Evolutionary conservation across 139 green algal species (phyloP).

Genomic region (Pseudopediastrum boryanum): DNA sequence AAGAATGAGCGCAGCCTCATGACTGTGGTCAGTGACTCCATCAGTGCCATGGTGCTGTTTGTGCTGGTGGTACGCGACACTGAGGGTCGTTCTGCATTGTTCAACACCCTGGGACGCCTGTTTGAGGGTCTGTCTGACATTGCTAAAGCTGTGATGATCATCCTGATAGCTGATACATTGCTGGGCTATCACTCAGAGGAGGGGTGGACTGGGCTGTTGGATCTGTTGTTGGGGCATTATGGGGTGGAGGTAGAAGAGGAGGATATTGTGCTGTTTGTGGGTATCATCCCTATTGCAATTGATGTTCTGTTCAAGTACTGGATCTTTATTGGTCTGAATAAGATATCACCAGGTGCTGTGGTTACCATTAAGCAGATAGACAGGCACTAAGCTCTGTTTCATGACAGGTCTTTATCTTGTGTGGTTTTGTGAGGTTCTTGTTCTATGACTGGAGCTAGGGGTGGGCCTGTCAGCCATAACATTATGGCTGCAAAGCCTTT

Average conservation of each 20-base stretch:
- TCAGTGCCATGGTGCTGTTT: constrained; percentile 63
- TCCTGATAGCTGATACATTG: constrained; percentile 84
- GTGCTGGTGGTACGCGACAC: constrained; percentile 56
- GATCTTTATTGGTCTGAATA: constrained; percentile 89
- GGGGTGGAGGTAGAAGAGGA: constrained; percentile 75
- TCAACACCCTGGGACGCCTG: constrained; percentile 75
- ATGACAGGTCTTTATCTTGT: no score
- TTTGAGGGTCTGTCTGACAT: constrained; percentile 88
- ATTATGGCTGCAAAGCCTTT: no score
- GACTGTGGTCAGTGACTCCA: constrained; percentile 70
- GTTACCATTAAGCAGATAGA: constrained; percentile 88
- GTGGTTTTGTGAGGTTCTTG: no score
- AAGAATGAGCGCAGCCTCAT: constrained; percentile 66
- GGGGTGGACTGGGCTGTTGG: constrained; percentile 85
- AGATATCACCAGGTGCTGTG: constrained; percentile 76
- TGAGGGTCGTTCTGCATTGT: constrained; percentile 29
- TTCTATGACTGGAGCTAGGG: no score
- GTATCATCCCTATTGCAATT: constrained; percentile 82
- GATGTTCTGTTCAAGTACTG: constrained; percentile 93
- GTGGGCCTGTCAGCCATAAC: no score
- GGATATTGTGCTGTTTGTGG: constrained; percentile 55
- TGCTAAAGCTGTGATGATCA: constrained; percentile 93
- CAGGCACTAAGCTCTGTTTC: constrained; percentile 81
- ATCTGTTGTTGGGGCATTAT: constrained; percentile 81
- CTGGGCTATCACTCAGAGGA: constrained; percentile 95